phyloP scores from a whole-genome alignment of 495 filamentous ascomycete species.

The Terfezia boudieri region DNA sequence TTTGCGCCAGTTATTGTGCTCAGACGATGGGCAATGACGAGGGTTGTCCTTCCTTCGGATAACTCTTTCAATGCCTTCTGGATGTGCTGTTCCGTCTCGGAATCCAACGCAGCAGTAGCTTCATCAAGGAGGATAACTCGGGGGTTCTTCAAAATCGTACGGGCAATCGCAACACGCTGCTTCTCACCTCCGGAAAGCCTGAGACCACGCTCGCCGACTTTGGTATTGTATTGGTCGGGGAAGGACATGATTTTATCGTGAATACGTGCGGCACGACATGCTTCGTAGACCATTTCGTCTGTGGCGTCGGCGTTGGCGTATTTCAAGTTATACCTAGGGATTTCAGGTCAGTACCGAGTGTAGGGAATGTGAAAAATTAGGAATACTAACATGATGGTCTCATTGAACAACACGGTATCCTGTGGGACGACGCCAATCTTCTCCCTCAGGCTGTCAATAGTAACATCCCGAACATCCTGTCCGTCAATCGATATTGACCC shows the following conservation, averaged over 20 bases:
- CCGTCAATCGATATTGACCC: slow-evolving; percentile 70
- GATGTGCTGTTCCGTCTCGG: slow-evolving; percentile 89
- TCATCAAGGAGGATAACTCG: slow-evolving; percentile 92
- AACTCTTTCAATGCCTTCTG: slow-evolving; percentile 65
- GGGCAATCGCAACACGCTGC: slow-evolving; percentile 88
- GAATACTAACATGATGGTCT: slow-evolving; percentile 48
- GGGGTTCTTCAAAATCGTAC: slow-evolving; percentile 88
- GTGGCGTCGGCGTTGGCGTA: slow-evolving; percentile 76
- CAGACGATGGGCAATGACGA: slow-evolving; percentile 68
- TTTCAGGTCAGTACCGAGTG: background rate
- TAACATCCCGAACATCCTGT: slow-evolving; percentile 60
- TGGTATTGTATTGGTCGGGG: slow-evolving; percentile 77
- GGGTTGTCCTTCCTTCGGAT: slow-evolving; percentile 61
- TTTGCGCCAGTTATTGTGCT: slow-evolving; percentile 89
- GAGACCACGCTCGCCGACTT: slow-evolving; percentile 84
- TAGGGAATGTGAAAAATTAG: background rate
- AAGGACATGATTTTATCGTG: slow-evolving; percentile 89
- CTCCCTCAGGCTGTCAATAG: slow-evolving; percentile 75
- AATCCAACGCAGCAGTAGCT: slow-evolving; percentile 85
- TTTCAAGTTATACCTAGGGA: slow-evolving; percentile 49
- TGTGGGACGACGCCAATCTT: slow-evolving; percentile 93
- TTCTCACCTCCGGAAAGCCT: slow-evolving; percentile 89
- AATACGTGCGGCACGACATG: slow-evolving; percentile 77
- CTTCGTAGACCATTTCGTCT: slow-evolving; percentile 72
- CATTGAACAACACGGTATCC: slow-evolving; percentile 92